phyloP scores from a whole-genome alignment of 805 yeast genomes.

The Lipomyces lipofer region DNA sequence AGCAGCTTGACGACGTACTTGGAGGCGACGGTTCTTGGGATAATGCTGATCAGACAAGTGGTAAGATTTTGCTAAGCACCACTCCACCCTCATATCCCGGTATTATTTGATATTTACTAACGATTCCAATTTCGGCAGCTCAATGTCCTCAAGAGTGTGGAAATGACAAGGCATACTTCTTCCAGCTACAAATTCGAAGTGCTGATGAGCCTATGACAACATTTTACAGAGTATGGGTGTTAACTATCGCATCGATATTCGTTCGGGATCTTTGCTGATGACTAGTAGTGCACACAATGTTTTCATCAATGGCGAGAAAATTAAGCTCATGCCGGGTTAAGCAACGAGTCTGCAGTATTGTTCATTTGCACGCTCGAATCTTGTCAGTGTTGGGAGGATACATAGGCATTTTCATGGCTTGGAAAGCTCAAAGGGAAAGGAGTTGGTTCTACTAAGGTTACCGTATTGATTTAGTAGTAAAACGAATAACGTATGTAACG shows the following conservation, averaged over 20 bases:
- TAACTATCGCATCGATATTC: no score
- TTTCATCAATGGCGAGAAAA: constrained; percentile 97
- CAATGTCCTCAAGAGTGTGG: constrained; percentile 95
- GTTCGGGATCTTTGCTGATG: no score
- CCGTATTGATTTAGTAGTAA: no score
- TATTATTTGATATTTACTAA: not conserved
- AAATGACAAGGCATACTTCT: constrained; percentile 88
- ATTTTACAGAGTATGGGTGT: constrained; percentile 70
- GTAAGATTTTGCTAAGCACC: constrained; percentile 19
- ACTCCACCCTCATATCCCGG: no score
- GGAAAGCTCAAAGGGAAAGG: no score
- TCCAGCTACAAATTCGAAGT: constrained; percentile 92
- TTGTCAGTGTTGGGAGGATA: no score
- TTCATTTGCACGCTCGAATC: no score
- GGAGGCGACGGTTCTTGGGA: constrained; percentile 99
- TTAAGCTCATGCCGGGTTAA: no score
- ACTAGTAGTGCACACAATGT: constrained; percentile 73
- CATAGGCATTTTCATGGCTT: no score
- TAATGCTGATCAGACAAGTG: constrained; percentile 89
- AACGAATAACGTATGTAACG: no score
- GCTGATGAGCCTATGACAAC: constrained; percentile 99
- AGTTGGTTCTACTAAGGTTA: no score
- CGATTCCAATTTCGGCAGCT: constrained; percentile 46
- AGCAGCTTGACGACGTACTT: constrained; percentile 91
- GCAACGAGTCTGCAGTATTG: no score